Percentiles rank a stretch among this genome's conserved stretches.
phyloP scores from a whole-genome alignment of 768 basidiomycete species.

The Mycena pura region DNA sequence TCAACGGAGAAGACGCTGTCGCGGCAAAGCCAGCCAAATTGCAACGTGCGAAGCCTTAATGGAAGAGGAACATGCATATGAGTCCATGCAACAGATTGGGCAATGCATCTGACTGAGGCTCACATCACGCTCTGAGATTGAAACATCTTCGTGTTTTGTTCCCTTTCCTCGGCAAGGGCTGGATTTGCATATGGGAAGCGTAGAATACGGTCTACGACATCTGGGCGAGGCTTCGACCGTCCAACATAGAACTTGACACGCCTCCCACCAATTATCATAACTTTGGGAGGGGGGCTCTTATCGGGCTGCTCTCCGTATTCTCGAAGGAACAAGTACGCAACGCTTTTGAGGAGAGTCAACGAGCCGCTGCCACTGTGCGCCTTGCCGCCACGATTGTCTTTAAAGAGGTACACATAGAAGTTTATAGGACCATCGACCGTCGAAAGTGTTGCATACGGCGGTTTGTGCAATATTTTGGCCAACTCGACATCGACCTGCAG shows the following conservation, averaged over 20 bases:
- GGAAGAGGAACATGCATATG: background rate
- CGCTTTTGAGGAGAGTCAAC: constrained; percentile 54
- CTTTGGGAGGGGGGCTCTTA: constrained; percentile 7
- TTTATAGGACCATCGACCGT: constrained; percentile 44
- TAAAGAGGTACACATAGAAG: constrained; percentile 60
- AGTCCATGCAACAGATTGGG: too few species aligned
- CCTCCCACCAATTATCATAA: constrained; percentile 39
- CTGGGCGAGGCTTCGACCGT: constrained; percentile 32
- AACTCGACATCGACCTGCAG: constrained; percentile 36
- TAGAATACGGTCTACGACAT: constrained; percentile 46
- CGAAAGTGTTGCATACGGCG: constrained; percentile 41
- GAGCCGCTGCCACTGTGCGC: constrained; percentile 50
- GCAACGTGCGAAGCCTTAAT: constrained; percentile 44
- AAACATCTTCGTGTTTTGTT: constrained; percentile 39
- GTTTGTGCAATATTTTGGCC: constrained; percentile 53
- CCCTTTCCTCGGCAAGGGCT: constrained; percentile 38
- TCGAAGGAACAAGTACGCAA: constrained; percentile 50
- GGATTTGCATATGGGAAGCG: constrained; percentile 52
- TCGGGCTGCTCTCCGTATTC: constrained; percentile 41
- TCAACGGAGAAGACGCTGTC: constrained; percentile 64
- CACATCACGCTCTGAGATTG: constrained; percentile 18
- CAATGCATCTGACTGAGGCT: background rate
- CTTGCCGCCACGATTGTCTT: constrained; percentile 36
- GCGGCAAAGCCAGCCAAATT: constrained; percentile 71
- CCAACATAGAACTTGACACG: constrained; percentile 42